phyloP scores from a whole-genome alignment of 192 early-diverging fungal genomes.

The Coemansia sp. region DNA sequence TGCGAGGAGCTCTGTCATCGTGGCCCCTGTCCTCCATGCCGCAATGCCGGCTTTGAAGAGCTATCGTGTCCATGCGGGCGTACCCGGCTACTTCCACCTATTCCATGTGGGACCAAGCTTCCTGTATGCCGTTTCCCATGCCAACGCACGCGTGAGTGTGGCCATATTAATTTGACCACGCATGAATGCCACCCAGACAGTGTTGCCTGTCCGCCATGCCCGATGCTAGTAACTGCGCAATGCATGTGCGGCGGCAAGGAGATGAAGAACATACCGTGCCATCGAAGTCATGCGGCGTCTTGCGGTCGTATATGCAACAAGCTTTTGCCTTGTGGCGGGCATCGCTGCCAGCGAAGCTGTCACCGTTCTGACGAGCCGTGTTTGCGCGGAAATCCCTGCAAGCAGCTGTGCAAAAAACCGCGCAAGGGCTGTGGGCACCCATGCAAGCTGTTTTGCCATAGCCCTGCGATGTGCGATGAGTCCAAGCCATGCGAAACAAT shows the following conservation, averaged over 20 bases:
- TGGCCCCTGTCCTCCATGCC: slow-evolving; percentile 73
- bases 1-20: slow-evolving; percentile 79
- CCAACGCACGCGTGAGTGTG: slow-evolving; percentile 67
- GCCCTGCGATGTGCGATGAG: slow-evolving; percentile 71
- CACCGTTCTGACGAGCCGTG: slow-evolving; percentile 72
- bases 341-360: slow-evolving; percentile 79
- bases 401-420: slow-evolving; percentile 70
- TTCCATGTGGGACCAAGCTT: slow-evolving; percentile 76
- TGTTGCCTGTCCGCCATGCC: slow-evolving; percentile 89
- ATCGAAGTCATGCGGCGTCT: slow-evolving; percentile 59
- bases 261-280: slow-evolving; percentile 81
- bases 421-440: slow-evolving; percentile 81
- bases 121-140: slow-evolving; percentile 77
- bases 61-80: slow-evolving; percentile 83
- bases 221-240: slow-evolving; percentile 68
- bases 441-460: slow-evolving; percentile 76
- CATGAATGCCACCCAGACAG: slow-evolving; percentile 86
- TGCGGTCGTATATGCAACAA: slow-evolving; percentile 64
- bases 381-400: slow-evolving; percentile 61
- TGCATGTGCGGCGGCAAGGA: slow-evolving; percentile 79
- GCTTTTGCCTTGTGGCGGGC: slow-evolving; percentile 64
- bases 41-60: slow-evolving; percentile 76
- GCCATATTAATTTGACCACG: slow-evolving; percentile 65
- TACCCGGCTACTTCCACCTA: slow-evolving; percentile 77
- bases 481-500: slow-evolving; percentile 62